Conservation (phyloP, 2,329 filamentous ascomycete genomes). For the Neurospora sp. region DNA sequence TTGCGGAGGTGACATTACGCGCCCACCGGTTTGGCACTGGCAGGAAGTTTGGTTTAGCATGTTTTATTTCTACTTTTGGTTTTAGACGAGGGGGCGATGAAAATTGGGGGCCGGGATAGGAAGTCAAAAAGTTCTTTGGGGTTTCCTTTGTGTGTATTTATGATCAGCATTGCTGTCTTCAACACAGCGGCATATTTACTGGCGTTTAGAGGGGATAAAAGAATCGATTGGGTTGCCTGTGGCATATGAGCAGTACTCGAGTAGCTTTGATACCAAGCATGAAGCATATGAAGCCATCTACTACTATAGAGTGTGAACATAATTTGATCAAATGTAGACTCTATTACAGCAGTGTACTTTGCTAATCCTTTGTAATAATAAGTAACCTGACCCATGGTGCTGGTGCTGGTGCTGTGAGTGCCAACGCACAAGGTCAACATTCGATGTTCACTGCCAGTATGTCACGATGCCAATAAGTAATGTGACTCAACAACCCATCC, state of each 20-base stretch:
- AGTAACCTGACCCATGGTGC: not conserved
- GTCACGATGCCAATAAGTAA: not conserved
- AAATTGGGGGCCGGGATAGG: not conserved
- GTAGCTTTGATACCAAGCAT: not conserved
- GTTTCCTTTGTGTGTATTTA: not conserved
- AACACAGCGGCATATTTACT: constrained; percentile 1
- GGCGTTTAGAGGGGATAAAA: constrained; percentile 1
- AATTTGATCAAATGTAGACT: not conserved
- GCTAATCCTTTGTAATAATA: not conserved
- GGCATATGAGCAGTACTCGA: not conserved
- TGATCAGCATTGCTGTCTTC: not conserved
- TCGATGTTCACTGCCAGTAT: not conserved
- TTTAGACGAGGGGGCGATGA: not conserved
- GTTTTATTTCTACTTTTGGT: not conserved
- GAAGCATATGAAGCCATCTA: not conserved
- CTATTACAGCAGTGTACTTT: not conserved
- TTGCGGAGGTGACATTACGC: not conserved
- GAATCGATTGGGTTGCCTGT: not conserved
- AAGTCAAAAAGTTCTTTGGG: not conserved
- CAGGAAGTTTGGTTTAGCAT: constrained; percentile 2
- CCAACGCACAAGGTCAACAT: not conserved
- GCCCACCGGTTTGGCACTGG: not conserved
- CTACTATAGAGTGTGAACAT: not conserved
- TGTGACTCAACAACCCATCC: not conserved
- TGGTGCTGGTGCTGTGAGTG: not conserved